Evolutionary conservation across 164 flowering plant genomes (phyloP).

Genomic region (Vitis vinifera): DNA sequence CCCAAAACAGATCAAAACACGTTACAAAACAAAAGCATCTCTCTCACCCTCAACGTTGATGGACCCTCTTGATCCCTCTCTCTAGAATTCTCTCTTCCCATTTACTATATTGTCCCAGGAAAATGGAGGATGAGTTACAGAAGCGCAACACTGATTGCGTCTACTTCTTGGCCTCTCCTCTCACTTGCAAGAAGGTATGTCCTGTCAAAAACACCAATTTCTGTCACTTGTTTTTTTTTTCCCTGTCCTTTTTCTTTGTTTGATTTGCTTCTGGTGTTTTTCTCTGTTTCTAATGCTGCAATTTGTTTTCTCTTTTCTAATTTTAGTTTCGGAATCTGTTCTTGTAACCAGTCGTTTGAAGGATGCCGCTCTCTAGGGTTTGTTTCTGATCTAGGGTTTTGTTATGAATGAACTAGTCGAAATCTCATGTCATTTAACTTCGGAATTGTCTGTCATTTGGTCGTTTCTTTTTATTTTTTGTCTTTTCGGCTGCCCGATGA

Average conservation of each 20-base stretch:
- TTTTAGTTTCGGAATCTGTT: neutral
- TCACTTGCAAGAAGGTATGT: conserved; percentile 84
- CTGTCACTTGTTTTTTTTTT: neutral
- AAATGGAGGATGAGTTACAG: conserved; percentile 56
- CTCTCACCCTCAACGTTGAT: neutral
- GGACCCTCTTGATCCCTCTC: neutral
- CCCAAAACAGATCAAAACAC: neutral
- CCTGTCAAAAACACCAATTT: neutral
- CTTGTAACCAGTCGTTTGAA: neutral
- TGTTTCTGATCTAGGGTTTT: neutral
- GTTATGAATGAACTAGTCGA: neutral
- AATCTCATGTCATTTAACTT: neutral
- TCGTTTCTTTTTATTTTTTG: neutral
- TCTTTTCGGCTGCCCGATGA: neutral
- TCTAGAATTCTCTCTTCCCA: neutral
- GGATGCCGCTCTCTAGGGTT: conserved; percentile 13
- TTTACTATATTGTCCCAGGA: neutral
- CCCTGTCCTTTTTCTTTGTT: neutral
- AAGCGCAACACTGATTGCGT: conserved; percentile 80
- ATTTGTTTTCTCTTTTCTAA: neutral
- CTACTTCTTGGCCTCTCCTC: conserved; percentile 87
- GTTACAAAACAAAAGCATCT: neutral
- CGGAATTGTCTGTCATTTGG: neutral
- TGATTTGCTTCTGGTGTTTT: neutral
- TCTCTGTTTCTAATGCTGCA: neutral